Conservation (phyloP, 371 early-diverging fungal species). For the Mortierella sp. region DNA sequence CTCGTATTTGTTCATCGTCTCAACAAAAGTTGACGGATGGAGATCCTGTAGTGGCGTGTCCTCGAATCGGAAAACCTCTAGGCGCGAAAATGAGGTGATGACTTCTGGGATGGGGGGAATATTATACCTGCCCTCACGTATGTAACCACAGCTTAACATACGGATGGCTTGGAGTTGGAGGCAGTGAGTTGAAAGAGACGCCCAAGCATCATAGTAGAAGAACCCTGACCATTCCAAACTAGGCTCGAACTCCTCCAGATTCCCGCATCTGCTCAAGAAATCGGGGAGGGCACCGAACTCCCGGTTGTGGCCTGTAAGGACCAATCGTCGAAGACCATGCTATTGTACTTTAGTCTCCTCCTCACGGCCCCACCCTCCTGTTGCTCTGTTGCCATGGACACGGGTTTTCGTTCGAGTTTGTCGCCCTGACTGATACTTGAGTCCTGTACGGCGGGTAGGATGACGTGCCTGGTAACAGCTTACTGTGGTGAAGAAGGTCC, state of each 20-base stretch:
- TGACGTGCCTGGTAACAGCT: not conserved
- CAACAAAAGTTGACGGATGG: not conserved
- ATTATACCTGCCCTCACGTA: not conserved
- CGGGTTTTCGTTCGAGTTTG: not conserved
- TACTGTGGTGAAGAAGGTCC: not conserved
- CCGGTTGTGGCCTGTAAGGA: not conserved
- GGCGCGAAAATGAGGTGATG: not conserved
- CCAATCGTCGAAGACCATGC: not conserved
- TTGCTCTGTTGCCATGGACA: not conserved
- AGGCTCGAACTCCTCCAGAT: not conserved
- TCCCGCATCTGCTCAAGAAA: not conserved
- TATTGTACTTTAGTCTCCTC: not conserved
- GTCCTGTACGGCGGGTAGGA: too few relatives aligned
- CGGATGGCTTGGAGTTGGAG: not conserved
- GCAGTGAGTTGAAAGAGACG: not conserved
- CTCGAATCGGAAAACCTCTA: not conserved
- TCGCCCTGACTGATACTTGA: too few relatives aligned
- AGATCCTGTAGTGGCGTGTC: not conserved
- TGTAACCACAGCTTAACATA: not conserved
- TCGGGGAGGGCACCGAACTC: not conserved
- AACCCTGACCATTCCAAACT: not conserved
- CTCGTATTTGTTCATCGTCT: not conserved
- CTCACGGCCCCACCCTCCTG: not conserved
- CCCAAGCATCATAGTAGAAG: not conserved
- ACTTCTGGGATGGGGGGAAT: not conserved